Conservation (phyloP, 2,329 filamentous ascomycete genomes). For the Zymoseptoria ardabiliae region DNA sequence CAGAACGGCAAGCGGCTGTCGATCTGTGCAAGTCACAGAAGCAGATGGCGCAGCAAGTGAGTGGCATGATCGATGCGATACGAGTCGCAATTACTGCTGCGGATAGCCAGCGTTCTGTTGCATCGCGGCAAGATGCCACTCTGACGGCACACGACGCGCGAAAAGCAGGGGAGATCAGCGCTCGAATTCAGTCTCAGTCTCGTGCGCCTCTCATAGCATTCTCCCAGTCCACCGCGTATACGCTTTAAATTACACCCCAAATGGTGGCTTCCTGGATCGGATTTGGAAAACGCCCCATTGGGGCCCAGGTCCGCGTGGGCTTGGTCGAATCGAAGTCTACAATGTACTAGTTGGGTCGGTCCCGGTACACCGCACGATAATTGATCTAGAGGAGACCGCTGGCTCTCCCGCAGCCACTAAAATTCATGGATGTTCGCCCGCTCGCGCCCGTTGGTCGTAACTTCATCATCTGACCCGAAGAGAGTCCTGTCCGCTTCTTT, state of each 20-base stretch:
- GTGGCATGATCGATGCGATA: not conserved
- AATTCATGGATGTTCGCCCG: not conserved
- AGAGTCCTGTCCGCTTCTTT: not conserved
- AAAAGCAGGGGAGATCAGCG: not conserved
- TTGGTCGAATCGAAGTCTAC: not conserved
- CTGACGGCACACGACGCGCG: not conserved
- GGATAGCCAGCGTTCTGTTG: not conserved
- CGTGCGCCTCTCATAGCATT: not conserved
- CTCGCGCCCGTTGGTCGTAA: not conserved
- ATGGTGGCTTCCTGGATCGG: not conserved
- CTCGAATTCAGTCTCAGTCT: not conserved
- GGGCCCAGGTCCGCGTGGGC: not conserved
- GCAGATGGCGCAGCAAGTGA: not conserved
- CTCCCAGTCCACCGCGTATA: not conserved
- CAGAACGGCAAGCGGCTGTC: not conserved
- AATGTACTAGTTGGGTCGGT: not conserved
- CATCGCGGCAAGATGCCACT: not conserved
- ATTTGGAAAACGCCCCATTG: not conserved
- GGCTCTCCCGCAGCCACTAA: not conserved
- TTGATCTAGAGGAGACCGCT: not conserved
- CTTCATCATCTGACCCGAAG: not conserved
- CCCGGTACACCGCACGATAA: not conserved
- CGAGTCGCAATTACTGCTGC: not conserved
- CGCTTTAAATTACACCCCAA: not conserved
- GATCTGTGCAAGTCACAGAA: not conserved